Evolutionary conservation across 345 rosid species (phyloP), one percentile per base, ranked within the genome.

Genomic region (Diplotaxis tenuifolia): DNA sequence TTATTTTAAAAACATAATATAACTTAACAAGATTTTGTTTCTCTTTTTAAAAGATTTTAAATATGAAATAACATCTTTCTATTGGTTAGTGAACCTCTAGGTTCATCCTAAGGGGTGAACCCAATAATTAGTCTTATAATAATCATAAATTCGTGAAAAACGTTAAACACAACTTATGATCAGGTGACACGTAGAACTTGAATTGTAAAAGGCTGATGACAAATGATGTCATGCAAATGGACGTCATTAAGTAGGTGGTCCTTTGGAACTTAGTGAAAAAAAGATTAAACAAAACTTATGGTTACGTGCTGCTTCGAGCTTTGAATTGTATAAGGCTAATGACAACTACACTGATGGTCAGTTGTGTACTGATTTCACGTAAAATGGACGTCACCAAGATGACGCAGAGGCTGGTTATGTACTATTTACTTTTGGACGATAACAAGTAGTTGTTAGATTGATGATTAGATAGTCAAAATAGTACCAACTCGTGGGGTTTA

Each of bases 391-490:
- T 70, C 54, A 47, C 25, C 16, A 32, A n/a, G n/a, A n/a, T n/a
- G n/a, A n/a, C n/a, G n/a, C n/a, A n/a, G n/a, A n/a, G n/a, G n/a
- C n/a, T n/a, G n/a, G n/a, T n/a, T n/a, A n/a, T n/a, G n/a, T n/a
- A 20, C 8, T 47, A 15, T 47, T 12, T 55, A 49, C 28, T 56
- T 11, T 10, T 19, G 19, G 4, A 53, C 28, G 28, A 62, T 45
- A 68, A 75, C 3, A 23, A 23, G 5, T 11, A 68, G 57, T 62
- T 60, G 62, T 16, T 50, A 49, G 20, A 20, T 18, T 54, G 36
- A 20, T 68, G 38, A 53, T 40, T 68, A 62, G 11, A 68, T 36
- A 15, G 75, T 75, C 62, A 69, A 69, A 15, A 16, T 55, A 53
- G 1, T 10, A 9, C 61, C 21, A 62, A 62, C 60, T 63, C 60